phyloP scores from a whole-genome alignment of 73 alveolate genomes.

The Tetrahymena malaccensis region DNA sequence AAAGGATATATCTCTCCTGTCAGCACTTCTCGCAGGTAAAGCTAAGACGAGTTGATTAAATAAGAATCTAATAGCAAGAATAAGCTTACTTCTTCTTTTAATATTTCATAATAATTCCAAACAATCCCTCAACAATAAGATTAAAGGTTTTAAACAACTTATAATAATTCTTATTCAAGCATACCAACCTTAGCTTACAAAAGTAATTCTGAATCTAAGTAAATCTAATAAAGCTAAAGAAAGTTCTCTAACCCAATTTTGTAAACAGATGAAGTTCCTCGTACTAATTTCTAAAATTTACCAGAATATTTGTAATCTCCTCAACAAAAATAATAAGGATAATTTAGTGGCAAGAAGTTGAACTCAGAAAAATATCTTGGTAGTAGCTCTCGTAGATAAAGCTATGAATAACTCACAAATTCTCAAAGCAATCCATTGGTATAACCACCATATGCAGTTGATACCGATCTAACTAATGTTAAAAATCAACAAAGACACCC shows the following conservation, averaged over 20 bases:
- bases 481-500: not conserved
- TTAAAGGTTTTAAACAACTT: not conserved
- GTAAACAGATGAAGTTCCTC: not conserved
- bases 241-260: not conserved
- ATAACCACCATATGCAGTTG: not conserved
- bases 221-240: not conserved
- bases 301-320: not conserved
- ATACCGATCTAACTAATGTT: not conserved
- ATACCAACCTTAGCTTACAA: not conserved
- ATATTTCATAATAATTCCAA: not conserved
- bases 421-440: not conserved
- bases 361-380: not conserved
- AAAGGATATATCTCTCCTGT: not conserved
- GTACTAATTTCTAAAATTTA: not conserved
- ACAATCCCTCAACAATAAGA: not conserved
- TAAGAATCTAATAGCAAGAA: not conserved
- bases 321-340: not conserved
- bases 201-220: not conserved
- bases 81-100: not conserved
- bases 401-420: not conserved
- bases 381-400: not conserved
- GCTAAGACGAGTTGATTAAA: not conserved
- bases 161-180: not conserved
- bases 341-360: not conserved
- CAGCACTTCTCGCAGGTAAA: not conserved